phyloP scores from a whole-genome alignment of 2,329 filamentous ascomycete species.

The Colletotrichum sp. region DNA sequence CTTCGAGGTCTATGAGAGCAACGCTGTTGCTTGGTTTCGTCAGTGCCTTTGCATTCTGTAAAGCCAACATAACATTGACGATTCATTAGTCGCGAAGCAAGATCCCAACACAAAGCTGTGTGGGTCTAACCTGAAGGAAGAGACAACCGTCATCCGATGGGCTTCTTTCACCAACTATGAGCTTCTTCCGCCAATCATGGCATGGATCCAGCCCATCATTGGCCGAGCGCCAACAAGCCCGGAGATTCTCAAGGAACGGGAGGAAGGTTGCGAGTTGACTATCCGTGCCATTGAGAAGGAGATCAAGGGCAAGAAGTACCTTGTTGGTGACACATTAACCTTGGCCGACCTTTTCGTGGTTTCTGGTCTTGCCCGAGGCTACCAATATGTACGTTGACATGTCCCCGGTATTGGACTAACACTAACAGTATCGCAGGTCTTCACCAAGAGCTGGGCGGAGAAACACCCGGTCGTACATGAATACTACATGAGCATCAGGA shows the following conservation, averaged over 20 bases:
- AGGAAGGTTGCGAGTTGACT: not conserved
- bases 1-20: not conserved
- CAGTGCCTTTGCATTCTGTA: rapidly evolving
- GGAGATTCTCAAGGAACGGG: not conserved
- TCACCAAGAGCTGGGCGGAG: not conserved
- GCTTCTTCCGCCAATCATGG: not conserved
- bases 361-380: not conserved
- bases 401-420: not conserved
- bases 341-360: not conserved
- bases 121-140: not conserved
- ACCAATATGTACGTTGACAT: not conserved
- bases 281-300: not conserved
- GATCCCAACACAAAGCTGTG: not conserved
- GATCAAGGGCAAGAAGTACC: not conserved
- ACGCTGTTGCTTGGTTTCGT: not conserved
- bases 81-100: not conserved
- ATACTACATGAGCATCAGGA: not conserved
- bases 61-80: not conserved
- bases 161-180: not conserved
- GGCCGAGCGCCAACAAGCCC: not conserved
- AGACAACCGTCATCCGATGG: not conserved
- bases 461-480: not conserved
- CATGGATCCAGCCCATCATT: not conserved
- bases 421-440: not conserved
- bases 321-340: not conserved